Evolutionary conservation across 345 rosid genomes (phyloP), one percentile per base, ranked within the genome.

Genomic region (Citrus reticulata): DNA sequence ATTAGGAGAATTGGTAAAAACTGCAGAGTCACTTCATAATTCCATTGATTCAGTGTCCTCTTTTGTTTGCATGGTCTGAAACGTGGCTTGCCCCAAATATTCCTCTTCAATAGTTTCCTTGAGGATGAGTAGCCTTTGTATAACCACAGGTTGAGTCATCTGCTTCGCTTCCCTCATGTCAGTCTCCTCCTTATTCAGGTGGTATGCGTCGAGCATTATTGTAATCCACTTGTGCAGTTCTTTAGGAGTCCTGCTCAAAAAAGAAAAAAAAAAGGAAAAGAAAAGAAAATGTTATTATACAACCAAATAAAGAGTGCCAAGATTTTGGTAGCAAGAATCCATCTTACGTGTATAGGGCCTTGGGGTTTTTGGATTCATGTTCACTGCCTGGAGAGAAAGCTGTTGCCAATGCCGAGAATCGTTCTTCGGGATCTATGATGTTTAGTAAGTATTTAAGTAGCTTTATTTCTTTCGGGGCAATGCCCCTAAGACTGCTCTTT

Each of bases 221-320:
- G 88, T 90, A 65, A 92, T 87, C 99, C 99, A 95, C 82, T 92
- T 93, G 80, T 92, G 95, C 69, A 95, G 91, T 88, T 95, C 99
- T 83, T 95, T 88, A 0, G 99, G 99, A 17, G 93, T 92, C 76
- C 98, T 95, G 87, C 55, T 27, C 77, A 30, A 57, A 24, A 20
- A 1, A 30, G 0, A 30, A 3, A 3, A 30, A 30, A 30, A 3
- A 40, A 69, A 20, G 0, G 13, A 51, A 69, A 20, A 0, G 9
- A 70, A 11, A 32, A 57, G 0, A 40, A 40, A 35, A 51, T 68
- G 73, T 67, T 39, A 79, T 34, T 58, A 35, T 55, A 24, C 17
- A n/a, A 51, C 25, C 17, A 49, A 22, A 5, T 9, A 29, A 11
- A 11, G 2, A 11, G 19, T 39, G 34, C 0, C 7, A 24, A 72